These are phyloP conservation scores for Penicillium fimorum DNA, from an alignment of 495 filamentous ascomycete species.

Conservation along the genomic window DNA sequence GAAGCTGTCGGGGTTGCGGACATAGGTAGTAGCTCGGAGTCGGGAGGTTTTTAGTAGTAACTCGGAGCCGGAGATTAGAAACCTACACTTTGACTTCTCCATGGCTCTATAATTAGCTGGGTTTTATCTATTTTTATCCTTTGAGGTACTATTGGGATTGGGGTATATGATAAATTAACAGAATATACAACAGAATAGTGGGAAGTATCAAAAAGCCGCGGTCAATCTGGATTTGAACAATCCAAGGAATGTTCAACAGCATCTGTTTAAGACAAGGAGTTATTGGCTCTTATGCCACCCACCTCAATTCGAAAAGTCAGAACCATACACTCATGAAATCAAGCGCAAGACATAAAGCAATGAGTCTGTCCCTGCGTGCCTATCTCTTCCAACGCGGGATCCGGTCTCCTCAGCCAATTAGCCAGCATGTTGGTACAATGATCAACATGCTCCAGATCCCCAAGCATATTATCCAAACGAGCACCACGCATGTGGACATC, in stretches of 20 bases:
- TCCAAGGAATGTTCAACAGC: background rate
- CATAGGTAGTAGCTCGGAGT: background rate
- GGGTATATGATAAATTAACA: background rate
- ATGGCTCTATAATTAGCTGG: background rate
- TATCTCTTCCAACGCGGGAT: slow-evolving; percentile 9
- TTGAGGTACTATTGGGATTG: background rate
- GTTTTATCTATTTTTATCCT: background rate
- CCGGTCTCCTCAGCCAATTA: slow-evolving; percentile 15
- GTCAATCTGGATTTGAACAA: background rate
- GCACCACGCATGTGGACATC: slow-evolving; percentile 20
- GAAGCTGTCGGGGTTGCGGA: background rate
- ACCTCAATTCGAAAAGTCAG: background rate
- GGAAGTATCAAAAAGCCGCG: background rate
- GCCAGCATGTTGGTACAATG: slow-evolving; percentile 19
- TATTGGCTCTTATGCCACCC: background rate
- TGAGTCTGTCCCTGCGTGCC: slow-evolving; percentile 17
- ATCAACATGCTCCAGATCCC: slow-evolving; percentile 19
- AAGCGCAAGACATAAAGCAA: slow-evolving; percentile 20
- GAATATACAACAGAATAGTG: background rate
- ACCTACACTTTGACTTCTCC: background rate
- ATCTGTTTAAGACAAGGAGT: background rate
- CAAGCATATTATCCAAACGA: slow-evolving; percentile 17
- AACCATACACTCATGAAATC: background rate
- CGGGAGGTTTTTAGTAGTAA: too few relatives aligned
- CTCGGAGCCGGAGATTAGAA: background rate